A percentile compares a stretch with the other conserved stretches of the same genome.
Evolutionary conservation across 1,139 yeast species (phyloP).

Genomic region (Saccharomyces pastorianus): DNA sequence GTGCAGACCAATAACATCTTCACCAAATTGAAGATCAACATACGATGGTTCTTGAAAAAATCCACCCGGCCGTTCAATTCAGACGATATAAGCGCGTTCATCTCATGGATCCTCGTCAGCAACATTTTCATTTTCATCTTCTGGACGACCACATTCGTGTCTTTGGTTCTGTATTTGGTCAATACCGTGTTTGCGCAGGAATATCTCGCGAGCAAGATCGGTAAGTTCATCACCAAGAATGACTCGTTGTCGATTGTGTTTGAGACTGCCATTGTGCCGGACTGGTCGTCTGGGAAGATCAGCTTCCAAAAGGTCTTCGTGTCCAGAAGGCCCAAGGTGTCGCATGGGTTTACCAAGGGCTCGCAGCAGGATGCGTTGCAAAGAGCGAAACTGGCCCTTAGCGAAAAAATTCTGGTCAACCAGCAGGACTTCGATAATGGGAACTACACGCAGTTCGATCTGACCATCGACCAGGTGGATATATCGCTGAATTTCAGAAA

Average conservation of each 20-base stretch:
- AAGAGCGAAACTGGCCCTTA: slow-evolving; percentile 28
- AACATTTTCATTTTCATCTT: slow-evolving; percentile 68
- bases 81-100: slow-evolving; percentile 82
- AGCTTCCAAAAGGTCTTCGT: slow-evolving; percentile 80
- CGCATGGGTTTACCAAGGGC: slow-evolving; percentile 50
- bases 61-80: slow-evolving; percentile 69
- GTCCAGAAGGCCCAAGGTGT: slow-evolving; percentile 58
- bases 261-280: slow-evolving; percentile 91
- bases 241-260: slow-evolving; percentile 82
- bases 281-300: slow-evolving; percentile 85
- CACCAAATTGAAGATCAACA: slow-evolving; percentile 39
- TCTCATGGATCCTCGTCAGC: slow-evolving; percentile 86
- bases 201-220: slow-evolving; percentile 70
- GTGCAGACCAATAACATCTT: slow-evolving; percentile 22
- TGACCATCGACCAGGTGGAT: slow-evolving; percentile 79
- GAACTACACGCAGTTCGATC: slow-evolving; percentile 89
- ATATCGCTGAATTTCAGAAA: slow-evolving; percentile 72
- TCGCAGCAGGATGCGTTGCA: slow-evolving; percentile 41
- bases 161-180: slow-evolving; percentile 65
- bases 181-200: slow-evolving; percentile 90
- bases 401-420: slow-evolving; percentile 24
- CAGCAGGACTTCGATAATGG: slow-evolving; percentile 63
- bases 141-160: slow-evolving; percentile 86
- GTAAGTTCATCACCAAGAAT: slow-evolving; percentile 78
- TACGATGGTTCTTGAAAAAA: slow-evolving; percentile 62